Evolutionary conservation across 164 flowering plant species (phyloP), one percentile per base, ranked within the genome.

Genomic region (Taxillus chinensis): DNA sequence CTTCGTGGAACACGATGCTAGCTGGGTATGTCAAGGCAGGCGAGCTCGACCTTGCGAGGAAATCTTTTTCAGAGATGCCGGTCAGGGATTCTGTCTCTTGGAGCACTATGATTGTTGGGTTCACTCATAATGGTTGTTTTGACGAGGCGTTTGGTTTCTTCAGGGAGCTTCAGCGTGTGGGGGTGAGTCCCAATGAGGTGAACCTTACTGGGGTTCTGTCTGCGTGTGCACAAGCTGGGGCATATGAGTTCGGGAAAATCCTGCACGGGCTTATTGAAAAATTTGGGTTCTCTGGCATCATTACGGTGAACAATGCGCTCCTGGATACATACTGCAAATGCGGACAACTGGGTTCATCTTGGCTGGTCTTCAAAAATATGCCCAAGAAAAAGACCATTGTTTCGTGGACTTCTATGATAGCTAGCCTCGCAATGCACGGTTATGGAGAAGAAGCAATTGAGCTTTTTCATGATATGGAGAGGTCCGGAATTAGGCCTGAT

Each of bases 51-150:
- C 52, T 65, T 15, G 90, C 83, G 0, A 70, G 55, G 76, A 68
- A 67, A 51, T 42, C 66, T 52, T 83, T 83, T 40, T 59, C 16
- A 1, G 57, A 65, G 54, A 82, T 85, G 76, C 73, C 75, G 5
- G 50, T 50, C 39, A 82, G 73, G 59, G 88, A 82, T 62, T 74
- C 68, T 41, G 80, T 85, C 13, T 85, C 93, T 41, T 85, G 90
- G 88, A 85, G 82, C 67, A 85, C 82, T n/a, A 80, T 85, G 86
- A 79, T 87, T 69, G 74, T 68, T 63, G 95, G 95, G 69, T 74
- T 79, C 63, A 66, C 78, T 39, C 84, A 80, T 7, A 70, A 67
- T 70, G 84, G 89, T 38, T 63, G 64, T 59, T 75, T 79, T 39
- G 77, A 79, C 52, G 82, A 80, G 63, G 83, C 90, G 50, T 79